Evolutionary conservation across 139 green algal genomes (phyloP), one percentile per base, ranked within the genome.

Genomic region (Micractinium sp.): DNA sequence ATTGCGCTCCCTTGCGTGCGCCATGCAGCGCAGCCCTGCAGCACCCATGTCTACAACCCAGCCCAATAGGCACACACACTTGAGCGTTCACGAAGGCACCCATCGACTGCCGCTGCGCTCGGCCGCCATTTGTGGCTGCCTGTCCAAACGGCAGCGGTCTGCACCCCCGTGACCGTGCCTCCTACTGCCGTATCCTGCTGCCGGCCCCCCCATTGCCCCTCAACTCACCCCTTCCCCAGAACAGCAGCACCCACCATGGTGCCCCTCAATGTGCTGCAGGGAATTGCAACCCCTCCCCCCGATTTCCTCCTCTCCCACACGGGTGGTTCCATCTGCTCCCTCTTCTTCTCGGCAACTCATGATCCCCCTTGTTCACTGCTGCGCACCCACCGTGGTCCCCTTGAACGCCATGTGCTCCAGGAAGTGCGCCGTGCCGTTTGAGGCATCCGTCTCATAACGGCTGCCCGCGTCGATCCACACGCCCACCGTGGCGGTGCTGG

Each of bases 331-430:
- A 56, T 56, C 47, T 56, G 5, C 47, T 56, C 47, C 47, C 9
- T 56, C 67, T 75, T 4, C 67, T 16, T 27, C 25, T 31, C 13
- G n/a, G n/a, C n/a, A 80, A 80, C 25, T 81, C 18, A 5, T 23
- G 4, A 7, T 33, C 27, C 13, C 56, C 47, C 36, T 1, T 13
- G 81, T 20, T 1, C 60, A 3, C 27, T 16, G 16, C 16, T 25
- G 71, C 3, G 14, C 25, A 33, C 82, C 89, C 73, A 96, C 95
- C 91, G 97, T 97, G 73, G 98, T 99, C 66, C 98, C 98, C 94
- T 99, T 99, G 94, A 99, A 99, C 14, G 97, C 96, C 94, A 99
- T 98, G 94, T 99, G 98, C 94, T 99, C 98, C 86, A 99, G 94
- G 91, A 99, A 99, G 90, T 99, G 98, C 13, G 98, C 98, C 13